A percentile compares a stretch with the other conserved stretches of the same genome.
phyloP scores from a whole-genome alignment of 371 early-diverging fungal genomes.

The Apophysomyces elegans region DNA sequence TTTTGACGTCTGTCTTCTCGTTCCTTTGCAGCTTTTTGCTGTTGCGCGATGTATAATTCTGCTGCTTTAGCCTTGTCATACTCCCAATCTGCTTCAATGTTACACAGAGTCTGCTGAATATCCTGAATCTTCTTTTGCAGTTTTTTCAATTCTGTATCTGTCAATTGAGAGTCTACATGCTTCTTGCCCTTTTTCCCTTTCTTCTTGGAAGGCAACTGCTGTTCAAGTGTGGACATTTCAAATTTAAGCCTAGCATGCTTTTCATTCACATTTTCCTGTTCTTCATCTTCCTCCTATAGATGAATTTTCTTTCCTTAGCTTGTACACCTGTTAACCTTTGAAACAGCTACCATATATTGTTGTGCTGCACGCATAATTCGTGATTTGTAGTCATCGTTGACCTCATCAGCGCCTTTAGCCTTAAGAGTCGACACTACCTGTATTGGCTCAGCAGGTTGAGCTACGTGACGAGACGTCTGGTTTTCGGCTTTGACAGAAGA shows the following conservation, averaged over 20 bases:
- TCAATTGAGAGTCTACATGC: constrained; percentile 15
- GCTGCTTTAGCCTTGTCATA: constrained; percentile 50
- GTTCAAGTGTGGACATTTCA: constrained; percentile 31
- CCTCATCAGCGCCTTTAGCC: constrained; percentile 2
- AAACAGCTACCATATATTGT: constrained; percentile 24
- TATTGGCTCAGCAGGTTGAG: neutral
- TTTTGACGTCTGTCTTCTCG: constrained; percentile 27
- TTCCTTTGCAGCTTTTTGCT: constrained; percentile 34
- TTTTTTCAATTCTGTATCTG: constrained; percentile 17
- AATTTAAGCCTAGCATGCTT: constrained; percentile 33
- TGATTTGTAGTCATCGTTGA: constrained; percentile 25
- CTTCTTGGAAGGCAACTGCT: constrained; percentile 26
- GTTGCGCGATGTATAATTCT: constrained; percentile 26
- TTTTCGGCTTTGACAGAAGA: neutral
- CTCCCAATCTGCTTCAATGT: constrained; percentile 55
- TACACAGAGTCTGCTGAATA: constrained; percentile 48
- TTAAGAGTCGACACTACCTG: neutral
- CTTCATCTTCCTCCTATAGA: constrained; percentile 36
- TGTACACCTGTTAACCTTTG: constrained; percentile 21
- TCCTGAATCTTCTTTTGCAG: constrained; percentile 47
- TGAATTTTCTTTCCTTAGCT: neutral
- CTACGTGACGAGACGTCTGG: neutral
- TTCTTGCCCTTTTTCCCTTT: constrained; percentile 40
- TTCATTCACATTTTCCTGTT: constrained; percentile 32
- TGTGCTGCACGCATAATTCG: constrained; percentile 41